Evolutionary conservation across 192 early-diverging fungal species (phyloP).

Genomic region (Bifiguratus adelaidae): DNA sequence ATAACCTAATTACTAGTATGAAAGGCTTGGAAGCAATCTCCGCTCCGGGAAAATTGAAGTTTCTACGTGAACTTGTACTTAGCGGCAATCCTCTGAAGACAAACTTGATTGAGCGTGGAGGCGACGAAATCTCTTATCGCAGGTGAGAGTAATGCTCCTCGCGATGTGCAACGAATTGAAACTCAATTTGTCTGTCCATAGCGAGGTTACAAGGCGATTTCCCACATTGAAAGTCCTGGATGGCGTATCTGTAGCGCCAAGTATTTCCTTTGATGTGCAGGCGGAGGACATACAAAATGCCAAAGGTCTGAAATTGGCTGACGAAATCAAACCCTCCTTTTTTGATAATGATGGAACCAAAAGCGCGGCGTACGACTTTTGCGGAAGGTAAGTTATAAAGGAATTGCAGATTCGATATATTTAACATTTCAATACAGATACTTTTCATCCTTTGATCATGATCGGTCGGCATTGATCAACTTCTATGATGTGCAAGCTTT

Average conservation of each 20-base stretch:
- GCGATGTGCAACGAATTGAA: background rate
- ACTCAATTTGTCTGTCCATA: background rate
- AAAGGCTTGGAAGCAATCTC: constrained; percentile 20
- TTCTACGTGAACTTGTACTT: constrained; percentile 23
- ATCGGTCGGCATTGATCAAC: constrained; percentile 18
- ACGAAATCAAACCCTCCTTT: constrained; percentile 16
- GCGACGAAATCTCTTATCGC: constrained; percentile 21
- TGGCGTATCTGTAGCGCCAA: constrained; percentile 12
- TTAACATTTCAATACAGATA: constrained; percentile 10
- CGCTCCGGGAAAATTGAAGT: constrained; percentile 12
- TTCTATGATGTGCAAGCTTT: constrained; percentile 24
- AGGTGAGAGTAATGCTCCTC: background rate
- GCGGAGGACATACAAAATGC: background rate
- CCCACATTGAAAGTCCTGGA: constrained; percentile 25
- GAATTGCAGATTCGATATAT: background rate
- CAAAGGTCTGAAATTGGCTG: constrained; percentile 13
- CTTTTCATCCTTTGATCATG: constrained; percentile 25
- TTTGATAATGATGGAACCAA: constrained; percentile 25
- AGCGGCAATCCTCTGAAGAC: constrained; percentile 23
- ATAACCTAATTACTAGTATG: constrained; percentile 23
- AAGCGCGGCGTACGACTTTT: constrained; percentile 21
- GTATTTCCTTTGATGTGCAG: constrained; percentile 16
- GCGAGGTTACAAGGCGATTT: constrained; percentile 21
- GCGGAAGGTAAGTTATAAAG: constrained; percentile 14
- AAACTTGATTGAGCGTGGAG: constrained; percentile 5